phyloP scores from a whole-genome alignment of 306 rosid genomes.

The Citrullus amarus region DNA sequence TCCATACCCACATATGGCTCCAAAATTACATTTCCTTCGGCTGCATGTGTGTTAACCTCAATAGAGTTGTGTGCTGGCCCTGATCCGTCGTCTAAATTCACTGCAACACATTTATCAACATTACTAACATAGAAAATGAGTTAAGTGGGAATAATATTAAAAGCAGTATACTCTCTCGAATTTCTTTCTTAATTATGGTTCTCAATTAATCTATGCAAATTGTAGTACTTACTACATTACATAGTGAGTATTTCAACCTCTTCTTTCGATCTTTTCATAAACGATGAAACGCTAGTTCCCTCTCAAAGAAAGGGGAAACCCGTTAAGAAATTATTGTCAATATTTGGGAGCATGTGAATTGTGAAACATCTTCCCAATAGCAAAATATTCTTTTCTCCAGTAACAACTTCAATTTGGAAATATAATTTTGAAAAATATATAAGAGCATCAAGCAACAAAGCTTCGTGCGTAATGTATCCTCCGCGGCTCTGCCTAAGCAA shows the following conservation, averaged over 20 bases:
- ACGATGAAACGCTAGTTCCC: not conserved
- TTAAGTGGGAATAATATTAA: not conserved
- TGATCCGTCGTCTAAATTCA: conserved; percentile 45
- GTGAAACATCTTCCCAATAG: not conserved
- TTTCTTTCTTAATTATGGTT: not conserved
- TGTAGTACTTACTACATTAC: not conserved
- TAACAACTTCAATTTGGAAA: not conserved
- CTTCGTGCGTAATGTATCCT: not conserved
- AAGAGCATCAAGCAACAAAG: not conserved
- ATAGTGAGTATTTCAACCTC: not conserved
- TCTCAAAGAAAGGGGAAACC: not conserved
- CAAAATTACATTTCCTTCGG: conserved; percentile 30
- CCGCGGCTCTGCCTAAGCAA: not conserved
- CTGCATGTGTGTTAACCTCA: conserved; percentile 33
- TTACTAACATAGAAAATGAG: not conserved
- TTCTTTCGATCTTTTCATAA: not conserved
- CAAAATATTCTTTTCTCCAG: not conserved
- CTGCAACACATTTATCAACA: conserved; percentile 17
- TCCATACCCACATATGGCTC: conserved; percentile 90
- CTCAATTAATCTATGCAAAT: not conserved
- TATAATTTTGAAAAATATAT: not conserved
- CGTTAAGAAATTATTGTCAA: not conserved
- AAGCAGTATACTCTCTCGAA: not conserved
- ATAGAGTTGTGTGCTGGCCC: conserved; percentile 25
- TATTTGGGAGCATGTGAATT: not conserved